Evolutionary conservation across 768 basidiomycete genomes (phyloP).

Genomic region (Auricularia sp.): DNA sequence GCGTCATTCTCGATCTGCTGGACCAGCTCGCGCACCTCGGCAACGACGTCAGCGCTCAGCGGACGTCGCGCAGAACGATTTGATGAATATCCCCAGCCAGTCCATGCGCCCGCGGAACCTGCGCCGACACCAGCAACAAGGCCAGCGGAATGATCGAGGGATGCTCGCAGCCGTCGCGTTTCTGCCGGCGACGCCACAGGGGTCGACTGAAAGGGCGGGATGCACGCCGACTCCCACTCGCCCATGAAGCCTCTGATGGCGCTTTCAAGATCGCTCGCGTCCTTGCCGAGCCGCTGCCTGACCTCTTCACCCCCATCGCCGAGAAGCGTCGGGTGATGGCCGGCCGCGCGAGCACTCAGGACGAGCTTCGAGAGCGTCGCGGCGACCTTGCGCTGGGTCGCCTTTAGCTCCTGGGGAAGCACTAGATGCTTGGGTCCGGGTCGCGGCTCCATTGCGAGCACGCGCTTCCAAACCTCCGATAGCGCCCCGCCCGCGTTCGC

Average conservation of each 20-base stretch:
- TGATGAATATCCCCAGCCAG: conserved; percentile 74
- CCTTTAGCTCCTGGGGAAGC: conserved; percentile 41
- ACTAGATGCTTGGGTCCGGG: neutral
- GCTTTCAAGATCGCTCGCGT: conserved; percentile 19
- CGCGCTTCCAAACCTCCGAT: conserved; percentile 3
- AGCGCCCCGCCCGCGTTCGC: conserved; percentile 6
- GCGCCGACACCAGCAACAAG: conserved; percentile 50
- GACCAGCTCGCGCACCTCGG: neutral
- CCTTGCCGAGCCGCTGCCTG: conserved; percentile 15
- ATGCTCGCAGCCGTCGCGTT: neutral
- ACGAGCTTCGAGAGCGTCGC: conserved; percentile 85
- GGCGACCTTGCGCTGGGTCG: conserved; percentile 75
- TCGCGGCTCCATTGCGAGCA: neutral
- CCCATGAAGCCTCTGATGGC: conserved; percentile 18
- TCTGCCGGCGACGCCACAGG: neutral
- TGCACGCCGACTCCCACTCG: conserved; percentile 39
- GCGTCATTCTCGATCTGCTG: neutral
- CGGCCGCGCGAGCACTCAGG: conserved; percentile 77
- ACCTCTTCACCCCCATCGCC: conserved; percentile 13
- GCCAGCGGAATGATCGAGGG: conserved; percentile 29
- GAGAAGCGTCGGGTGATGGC: conserved; percentile 11
- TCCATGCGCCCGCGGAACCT: conserved; percentile 68
- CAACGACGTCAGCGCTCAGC: neutral
- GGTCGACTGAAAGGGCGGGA: conserved; percentile 38
- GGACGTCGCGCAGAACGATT: neutral